Conservation (phyloP, 164 flowering plant genomes). For the Magnolia changhungtana region DNA sequence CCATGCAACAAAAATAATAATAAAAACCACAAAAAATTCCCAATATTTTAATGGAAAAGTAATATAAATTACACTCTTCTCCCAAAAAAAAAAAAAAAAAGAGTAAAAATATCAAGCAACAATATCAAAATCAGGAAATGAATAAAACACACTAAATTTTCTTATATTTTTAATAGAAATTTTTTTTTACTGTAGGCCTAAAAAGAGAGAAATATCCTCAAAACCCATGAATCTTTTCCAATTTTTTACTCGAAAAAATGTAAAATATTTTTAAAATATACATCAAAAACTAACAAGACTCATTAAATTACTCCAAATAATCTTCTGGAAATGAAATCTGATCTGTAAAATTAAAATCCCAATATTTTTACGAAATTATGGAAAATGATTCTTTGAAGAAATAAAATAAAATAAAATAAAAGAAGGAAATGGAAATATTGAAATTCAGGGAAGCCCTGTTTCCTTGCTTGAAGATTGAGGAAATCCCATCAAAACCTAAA, state of each 20-base stretch:
- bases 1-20: too few relatives aligned
- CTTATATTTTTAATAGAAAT: neutral
- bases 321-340: neutral
- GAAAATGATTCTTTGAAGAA: too few relatives aligned
- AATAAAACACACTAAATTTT: neutral
- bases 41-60: neutral
- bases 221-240: neutral
- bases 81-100: neutral
- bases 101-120: neutral
- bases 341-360: too few relatives aligned
- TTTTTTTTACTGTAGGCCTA: neutral
- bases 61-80: neutral
- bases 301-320: too few relatives aligned
- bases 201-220: neutral
- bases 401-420: too few relatives aligned
- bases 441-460: neutral
- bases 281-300: too few relatives aligned
- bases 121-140: too few relatives aligned
- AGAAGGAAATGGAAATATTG: neutral
- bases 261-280: neutral
- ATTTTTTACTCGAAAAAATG: neutral
- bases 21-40: neutral
- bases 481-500: conserved; percentile 3
- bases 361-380: too few relatives aligned
- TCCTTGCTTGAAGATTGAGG: conserved; percentile 1